Evolutionary conservation across 148 eudicot species (phyloP).

Genomic region (Silene conica): DNA sequence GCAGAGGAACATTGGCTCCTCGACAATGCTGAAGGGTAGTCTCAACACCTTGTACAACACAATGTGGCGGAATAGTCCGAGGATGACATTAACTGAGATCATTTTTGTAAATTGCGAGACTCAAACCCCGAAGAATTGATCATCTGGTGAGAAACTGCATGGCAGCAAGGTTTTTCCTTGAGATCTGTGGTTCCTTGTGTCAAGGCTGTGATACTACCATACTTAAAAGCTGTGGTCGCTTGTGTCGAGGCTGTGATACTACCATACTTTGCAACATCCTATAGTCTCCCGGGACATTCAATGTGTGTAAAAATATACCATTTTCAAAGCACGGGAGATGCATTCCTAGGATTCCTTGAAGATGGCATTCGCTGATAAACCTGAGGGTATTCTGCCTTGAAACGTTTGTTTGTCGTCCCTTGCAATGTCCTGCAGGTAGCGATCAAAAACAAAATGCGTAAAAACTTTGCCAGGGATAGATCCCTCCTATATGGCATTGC

Average conservation of each 20-base stretch:
- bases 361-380: constrained; percentile 52
- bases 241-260: not conserved
- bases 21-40: not conserved
- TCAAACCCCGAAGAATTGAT: not conserved
- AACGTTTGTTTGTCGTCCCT: constrained; percentile 54
- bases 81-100: not conserved
- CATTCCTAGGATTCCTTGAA: constrained; percentile 53
- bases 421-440: constrained; percentile 44
- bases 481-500: too few species aligned
- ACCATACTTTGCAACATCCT: not conserved
- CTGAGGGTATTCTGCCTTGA: constrained; percentile 49
- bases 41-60: constrained; percentile 6
- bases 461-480: not conserved
- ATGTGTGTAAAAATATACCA: not conserved
- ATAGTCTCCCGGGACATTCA: not conserved
- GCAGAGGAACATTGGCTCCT: not conserved
- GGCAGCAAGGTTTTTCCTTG: not conserved
- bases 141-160: not conserved
- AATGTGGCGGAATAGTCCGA: not conserved
- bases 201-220: not conserved
- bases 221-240: not conserved
- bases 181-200: not conserved
- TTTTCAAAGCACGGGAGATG: constrained; percentile 62
- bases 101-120: not conserved
- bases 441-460: not conserved